phyloP scores from a whole-genome alignment of 1,284 basidiomycete species.

The Trichosporon coremiiforme region DNA sequence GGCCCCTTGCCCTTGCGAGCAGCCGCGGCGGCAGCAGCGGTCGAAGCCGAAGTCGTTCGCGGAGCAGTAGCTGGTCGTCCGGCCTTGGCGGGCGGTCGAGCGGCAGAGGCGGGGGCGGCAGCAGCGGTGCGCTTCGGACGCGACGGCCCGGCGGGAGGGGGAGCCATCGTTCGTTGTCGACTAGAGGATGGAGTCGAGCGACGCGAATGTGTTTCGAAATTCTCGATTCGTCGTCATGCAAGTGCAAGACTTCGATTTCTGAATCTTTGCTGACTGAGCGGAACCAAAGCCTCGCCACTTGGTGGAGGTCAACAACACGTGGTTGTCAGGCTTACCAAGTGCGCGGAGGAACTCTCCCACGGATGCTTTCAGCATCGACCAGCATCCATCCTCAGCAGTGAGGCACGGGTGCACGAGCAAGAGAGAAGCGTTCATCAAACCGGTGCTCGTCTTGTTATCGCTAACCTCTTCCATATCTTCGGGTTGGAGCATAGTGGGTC shows the following conservation, averaged over 20 bases:
- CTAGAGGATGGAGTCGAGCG: background rate
- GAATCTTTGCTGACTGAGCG: conserved; percentile 17
- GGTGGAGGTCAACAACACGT: conserved; percentile 2
- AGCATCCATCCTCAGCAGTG: too few species aligned
- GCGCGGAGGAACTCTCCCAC: too few species aligned
- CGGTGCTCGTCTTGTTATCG: background rate
- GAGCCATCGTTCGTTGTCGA: conserved; percentile 16
- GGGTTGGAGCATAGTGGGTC: background rate
- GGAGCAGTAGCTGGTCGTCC: conserved; percentile 20
- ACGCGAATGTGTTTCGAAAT: background rate
- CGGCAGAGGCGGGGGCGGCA: background rate
- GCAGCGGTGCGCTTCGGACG: conserved; percentile 21
- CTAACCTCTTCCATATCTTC: background rate
- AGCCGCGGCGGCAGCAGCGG: conserved; percentile 25
- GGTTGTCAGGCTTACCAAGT: too few species aligned
- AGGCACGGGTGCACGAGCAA: too few species aligned
- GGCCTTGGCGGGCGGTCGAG: background rate
- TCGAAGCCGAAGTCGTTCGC: conserved; percentile 17
- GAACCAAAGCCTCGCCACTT: conserved; percentile 12
- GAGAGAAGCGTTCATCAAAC: background rate
- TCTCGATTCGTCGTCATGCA: background rate
- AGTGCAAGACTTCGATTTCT: background rate
- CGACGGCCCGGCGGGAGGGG: conserved; percentile 23
- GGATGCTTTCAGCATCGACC: too few species aligned
- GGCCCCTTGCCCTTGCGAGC: conserved; percentile 39